Base-by-base conservation (phyloP, 2,329 filamentous ascomycete species). In the Ascochyta viciae-villosae region DNA sequence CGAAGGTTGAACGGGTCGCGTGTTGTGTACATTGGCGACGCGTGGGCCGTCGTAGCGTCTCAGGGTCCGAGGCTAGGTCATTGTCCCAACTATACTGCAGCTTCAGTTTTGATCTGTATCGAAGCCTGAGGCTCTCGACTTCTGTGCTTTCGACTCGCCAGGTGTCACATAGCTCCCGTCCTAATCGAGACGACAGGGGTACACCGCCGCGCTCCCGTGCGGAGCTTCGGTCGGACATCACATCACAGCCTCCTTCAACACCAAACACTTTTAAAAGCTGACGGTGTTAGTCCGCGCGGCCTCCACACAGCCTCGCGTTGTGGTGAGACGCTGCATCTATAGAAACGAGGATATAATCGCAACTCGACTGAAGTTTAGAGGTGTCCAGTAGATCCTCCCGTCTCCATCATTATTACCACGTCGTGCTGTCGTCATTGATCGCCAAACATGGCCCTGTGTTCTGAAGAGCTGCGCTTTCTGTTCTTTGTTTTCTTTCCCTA, bases 1-100 rank as follows among this genome's bases (percentile, higher is more conserved):
- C 77, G 78, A 60, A 80, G 66, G 64, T 76, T 78, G 74, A 80
- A 80, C 13, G 78, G 77, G 65, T 80, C 78, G 62, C 78, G 72
- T 60, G 64, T 63, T 62, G 74, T 77, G 74, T 79, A 77, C 78
- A 80, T 79, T 50, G 53, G 46, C 52, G 46, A 51, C 47, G 38
- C 53, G 47, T 43, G 19, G 40, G 35, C 46, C 41, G 37, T 22
- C 42, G 43, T 56, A 56, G 53, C 42, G 53, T 53, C 43, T 48
- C 49, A 53, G 54, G 54, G 44, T 46, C 45, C 54, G 40, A 13
- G 45, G 35, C 47, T 24, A 35, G 33, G 31, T 35, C 9, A 13
- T n/a, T 4, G 26, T 24, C 42, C 37, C 42, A 22, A 33, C 26
- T 45, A 31, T 45, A 3, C 24, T 44, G 10, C 10, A 8, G 19